Evolutionary conservation across 176 grass and related monocot genomes (phyloP), one percentile per base, ranked within the genome.

Genomic region (Olyra latifolia): DNA sequence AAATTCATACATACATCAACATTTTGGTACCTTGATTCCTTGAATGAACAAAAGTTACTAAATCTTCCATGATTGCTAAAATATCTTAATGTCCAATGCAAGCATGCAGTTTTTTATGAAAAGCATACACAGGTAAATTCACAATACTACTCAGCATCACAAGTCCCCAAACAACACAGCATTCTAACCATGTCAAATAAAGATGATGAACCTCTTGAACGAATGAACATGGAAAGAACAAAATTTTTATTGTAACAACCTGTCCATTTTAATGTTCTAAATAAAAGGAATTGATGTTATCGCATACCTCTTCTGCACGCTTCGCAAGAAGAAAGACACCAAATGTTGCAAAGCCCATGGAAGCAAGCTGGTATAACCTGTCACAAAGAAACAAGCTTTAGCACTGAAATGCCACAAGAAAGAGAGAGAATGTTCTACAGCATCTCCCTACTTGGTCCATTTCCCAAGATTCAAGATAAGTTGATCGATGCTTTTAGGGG

Each of bases 301-400:
- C 27, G 50, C 60, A 71, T 70, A 98, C 96, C 93, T 95, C 71
- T 91, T 98, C 56, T 93, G 96, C 90, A 88, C 88, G 92, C 53
- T 94, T 99, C 79, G 92, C 92, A 46, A 99, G 92, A 81, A 99
- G 86, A 80, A 88, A 95, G 29, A 86, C 75, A 86, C 92, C 92
- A 62, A 93, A 88, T 42, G 89, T 76, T 81, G 96, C 87, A 87
- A 99, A 93, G 16, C 96, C 92, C 83, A 86, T 87, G 68, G 96
- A 99, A 83, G 96, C 96, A 86, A 91, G 79, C 69, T 87, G 73
- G 62, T 95, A 98, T 53, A 91, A 91, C 69, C 96, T 98, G 79
- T 82, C 68, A 41, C 9, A 66, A 23, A 66, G 59, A 78, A 23
- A 68, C 79, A 87, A 10, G 16, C 17, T 67, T 82, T 50, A 89